These are phyloP conservation scores for Citrus sp. DNA, from an alignment of 345 rosid genomes.

Conservation along the genomic window DNA sequence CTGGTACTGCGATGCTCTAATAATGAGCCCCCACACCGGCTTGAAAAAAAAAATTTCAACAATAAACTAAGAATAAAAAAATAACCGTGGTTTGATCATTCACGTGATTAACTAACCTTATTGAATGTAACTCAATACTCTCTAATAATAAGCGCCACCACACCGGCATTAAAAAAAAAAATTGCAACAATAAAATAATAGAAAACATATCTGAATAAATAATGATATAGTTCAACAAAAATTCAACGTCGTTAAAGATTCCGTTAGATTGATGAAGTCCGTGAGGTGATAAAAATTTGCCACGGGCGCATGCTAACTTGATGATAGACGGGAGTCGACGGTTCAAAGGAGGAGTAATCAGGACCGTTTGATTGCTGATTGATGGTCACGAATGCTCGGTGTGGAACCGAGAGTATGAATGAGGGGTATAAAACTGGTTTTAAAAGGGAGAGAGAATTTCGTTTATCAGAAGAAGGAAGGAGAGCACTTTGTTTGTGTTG, in stretches of 20 bases:
- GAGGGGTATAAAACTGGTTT: constrained; percentile 20
- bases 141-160: not conserved
- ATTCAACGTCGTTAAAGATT: constrained; percentile 20
- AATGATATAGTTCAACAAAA: not conserved
- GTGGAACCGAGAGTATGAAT: constrained; percentile 12
- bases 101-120: not conserved
- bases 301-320: not conserved
- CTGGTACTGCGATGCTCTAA: not conserved
- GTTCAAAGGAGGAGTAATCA: constrained; percentile 6
- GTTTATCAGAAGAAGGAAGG: constrained; percentile 14
- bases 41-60: not conserved
- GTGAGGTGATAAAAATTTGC: not conserved
- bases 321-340: constrained; percentile 22
- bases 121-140: not conserved
- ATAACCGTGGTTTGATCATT: not conserved
- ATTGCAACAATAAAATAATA: not conserved
- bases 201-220: not conserved
- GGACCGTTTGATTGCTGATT: constrained; percentile 24
- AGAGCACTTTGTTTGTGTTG: constrained; percentile 8
- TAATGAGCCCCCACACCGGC: constrained; percentile 4
- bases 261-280: constrained; percentile 28
- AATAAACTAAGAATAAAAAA: not conserved
- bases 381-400: constrained; percentile 15
- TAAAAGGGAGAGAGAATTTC: constrained; percentile 21
- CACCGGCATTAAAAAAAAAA: not conserved